Evolutionary conservation across 768 basidiomycete species (phyloP).

Genomic region (Termitomyces sp.): DNA sequence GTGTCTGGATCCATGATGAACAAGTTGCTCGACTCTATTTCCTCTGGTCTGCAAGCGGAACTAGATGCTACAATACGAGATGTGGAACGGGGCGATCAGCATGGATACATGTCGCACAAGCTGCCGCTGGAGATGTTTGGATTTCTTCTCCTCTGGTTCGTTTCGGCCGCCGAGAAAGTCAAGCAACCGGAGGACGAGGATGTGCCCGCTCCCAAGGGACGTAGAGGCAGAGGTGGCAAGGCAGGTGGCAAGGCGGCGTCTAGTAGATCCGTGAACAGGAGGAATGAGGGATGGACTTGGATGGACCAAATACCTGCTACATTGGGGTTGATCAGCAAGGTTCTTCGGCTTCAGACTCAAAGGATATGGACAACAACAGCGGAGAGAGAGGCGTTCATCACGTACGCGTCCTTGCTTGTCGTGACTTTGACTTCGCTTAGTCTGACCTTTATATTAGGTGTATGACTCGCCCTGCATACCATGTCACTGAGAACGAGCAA

Average conservation of each 20-base stretch:
- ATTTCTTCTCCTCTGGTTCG: slow-evolving; percentile 92
- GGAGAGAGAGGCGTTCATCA: slow-evolving; percentile 82
- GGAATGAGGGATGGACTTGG: slow-evolving; percentile 68
- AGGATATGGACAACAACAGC: slow-evolving; percentile 88
- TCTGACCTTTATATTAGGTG: slow-evolving; percentile 46
- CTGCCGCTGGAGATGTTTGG: slow-evolving; percentile 83
- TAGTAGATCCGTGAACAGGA: slow-evolving; percentile 36
- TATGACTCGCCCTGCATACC: slow-evolving; percentile 83
- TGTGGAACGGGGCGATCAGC: slow-evolving; percentile 61
- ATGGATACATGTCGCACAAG: slow-evolving; percentile 59
- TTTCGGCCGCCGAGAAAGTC: slow-evolving; percentile 71
- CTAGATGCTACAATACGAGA: slow-evolving; percentile 69
- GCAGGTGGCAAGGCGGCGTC: slow-evolving; percentile 26
- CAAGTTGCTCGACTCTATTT: slow-evolving; percentile 84
- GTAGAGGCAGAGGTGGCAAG: slow-evolving; percentile 59
- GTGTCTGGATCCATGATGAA: slow-evolving; percentile 65
- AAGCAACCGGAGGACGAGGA: slow-evolving; percentile 44
- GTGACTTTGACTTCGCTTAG: neutral
- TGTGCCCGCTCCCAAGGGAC: slow-evolving; percentile 37
- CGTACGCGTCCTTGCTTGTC: slow-evolving; percentile 39
- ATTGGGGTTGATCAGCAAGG: slow-evolving; percentile 66
- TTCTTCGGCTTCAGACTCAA: slow-evolving; percentile 59
- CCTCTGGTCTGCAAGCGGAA: slow-evolving; percentile 68
- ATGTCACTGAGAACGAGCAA: slow-evolving; percentile 77
- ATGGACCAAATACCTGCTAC: slow-evolving; percentile 64